Evolutionary conservation across 2,329 filamentous ascomycete species (phyloP).

Genomic region (Arthrobotrys conoides): DNA sequence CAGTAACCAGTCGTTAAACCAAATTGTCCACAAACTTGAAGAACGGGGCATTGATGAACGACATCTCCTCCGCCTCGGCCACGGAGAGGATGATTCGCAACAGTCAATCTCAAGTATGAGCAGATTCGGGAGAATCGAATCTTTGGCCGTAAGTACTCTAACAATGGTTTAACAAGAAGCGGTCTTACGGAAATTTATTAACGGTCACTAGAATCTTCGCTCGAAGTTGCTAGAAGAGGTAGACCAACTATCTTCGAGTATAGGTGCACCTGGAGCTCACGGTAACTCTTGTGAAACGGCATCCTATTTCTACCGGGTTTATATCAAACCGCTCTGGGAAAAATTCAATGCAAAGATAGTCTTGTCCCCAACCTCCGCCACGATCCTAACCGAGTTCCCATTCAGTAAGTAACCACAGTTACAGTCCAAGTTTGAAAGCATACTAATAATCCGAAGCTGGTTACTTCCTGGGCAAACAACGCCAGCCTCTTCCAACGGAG

Average conservation of each 20-base stretch:
- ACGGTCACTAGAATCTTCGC: conserved; percentile 76
- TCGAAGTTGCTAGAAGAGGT: conserved; percentile 85
- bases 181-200: neutral
- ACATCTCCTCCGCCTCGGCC: conserved; percentile 90
- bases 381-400: conserved; percentile 28
- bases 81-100: conserved; percentile 89
- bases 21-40: conserved; percentile 98
- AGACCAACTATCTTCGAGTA: conserved; percentile 84
- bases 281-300: conserved; percentile 96
- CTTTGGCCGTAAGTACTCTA: conserved; percentile 74
- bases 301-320: conserved; percentile 94
- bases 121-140: conserved; percentile 94
- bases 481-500: conserved; percentile 82
- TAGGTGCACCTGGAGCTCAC: conserved; percentile 92
- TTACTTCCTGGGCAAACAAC: conserved; percentile 89
- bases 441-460: conserved; percentile 68
- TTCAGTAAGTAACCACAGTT: conserved; percentile 42
- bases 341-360: conserved; percentile 78
- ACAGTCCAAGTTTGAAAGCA: neutral
- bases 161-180: neutral
- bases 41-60: conserved; percentile 94
- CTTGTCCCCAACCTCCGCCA: conserved; percentile 69
- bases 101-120: conserved; percentile 83
- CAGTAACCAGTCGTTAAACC: conserved; percentile 97
- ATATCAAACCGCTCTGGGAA: conserved; percentile 88